These are phyloP conservation scores for Citrullus mucosospermus DNA, from an alignment of 306 rosid species.

Conservation along the genomic window DNA sequence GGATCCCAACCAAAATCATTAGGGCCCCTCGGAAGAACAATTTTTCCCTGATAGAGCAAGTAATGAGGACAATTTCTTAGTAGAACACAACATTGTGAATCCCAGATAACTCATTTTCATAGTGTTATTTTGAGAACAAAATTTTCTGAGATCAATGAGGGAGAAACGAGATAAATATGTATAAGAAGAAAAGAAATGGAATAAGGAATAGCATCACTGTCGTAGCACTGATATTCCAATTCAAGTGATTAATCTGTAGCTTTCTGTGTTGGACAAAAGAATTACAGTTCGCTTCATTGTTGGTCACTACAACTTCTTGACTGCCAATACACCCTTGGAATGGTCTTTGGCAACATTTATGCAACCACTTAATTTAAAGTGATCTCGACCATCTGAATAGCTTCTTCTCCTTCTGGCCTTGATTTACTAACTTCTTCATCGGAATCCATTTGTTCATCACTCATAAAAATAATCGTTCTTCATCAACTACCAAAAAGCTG, in stretches of 20 bases:
- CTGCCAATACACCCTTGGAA: neutral
- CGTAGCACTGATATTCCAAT: neutral
- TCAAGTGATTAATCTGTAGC: neutral
- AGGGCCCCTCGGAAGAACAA: conserved; percentile 82
- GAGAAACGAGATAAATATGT: neutral
- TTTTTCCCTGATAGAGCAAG: conserved; percentile 50
- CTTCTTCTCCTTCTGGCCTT: neutral
- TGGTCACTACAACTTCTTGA: neutral
- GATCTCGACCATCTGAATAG: neutral
- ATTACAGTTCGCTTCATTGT: neutral
- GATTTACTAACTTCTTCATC: neutral
- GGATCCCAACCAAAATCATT: conserved; percentile 97
- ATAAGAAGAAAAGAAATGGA: neutral
- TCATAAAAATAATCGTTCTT: neutral
- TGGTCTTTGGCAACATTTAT: neutral
- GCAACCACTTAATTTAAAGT: neutral
- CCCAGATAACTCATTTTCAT: neutral
- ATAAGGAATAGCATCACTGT: neutral
- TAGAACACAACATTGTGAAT: neutral
- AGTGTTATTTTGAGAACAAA: neutral
- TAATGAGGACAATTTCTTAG: neutral
- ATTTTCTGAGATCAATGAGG: neutral
- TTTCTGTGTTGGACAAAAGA: neutral
- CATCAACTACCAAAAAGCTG: neutral
- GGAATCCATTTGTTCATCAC: neutral